Percentiles rank a stretch among this genome's conserved stretches.
These are phyloP conservation scores for Pisolithus tinctorius DNA, from an alignment of 768 basidiomycete species.

Conservation along the genomic window DNA sequence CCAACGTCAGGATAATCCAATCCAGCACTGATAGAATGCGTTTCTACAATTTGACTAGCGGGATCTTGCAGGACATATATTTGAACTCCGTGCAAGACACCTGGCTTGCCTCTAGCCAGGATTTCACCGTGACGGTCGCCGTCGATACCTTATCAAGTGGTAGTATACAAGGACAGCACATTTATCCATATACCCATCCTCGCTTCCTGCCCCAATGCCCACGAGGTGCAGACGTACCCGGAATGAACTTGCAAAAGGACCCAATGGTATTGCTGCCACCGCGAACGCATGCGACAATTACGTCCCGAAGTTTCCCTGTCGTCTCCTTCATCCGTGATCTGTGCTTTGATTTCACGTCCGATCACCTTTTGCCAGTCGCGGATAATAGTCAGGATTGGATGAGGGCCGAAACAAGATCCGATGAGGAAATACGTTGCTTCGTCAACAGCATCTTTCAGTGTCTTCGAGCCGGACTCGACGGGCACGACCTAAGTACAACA, in stretches of 20 bases:
- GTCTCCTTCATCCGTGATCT: too few species aligned
- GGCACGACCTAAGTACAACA: conserved; percentile 66
- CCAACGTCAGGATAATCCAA: too few species aligned
- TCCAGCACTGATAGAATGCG: too few species aligned
- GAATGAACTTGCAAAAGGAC: conserved; percentile 95
- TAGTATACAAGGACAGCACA: conserved; percentile 4
- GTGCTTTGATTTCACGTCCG: too few species aligned
- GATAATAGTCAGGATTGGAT: too few species aligned
- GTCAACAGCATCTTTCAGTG: conserved; percentile 97
- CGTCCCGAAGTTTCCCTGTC: conserved; percentile 58
- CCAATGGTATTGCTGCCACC: conserved; percentile 98
- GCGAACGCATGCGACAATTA: conserved; percentile 93
- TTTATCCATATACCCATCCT: conserved; percentile 47
- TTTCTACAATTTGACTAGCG: conserved; percentile 92
- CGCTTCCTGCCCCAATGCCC: conserved; percentile 96
- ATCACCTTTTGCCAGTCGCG: too few species aligned
- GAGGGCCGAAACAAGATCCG: too few species aligned
- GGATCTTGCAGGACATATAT: conserved; percentile 90
- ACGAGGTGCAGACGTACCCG: conserved; percentile 71
- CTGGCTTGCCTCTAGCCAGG: conserved; percentile 36
- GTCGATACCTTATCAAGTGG: conserved; percentile 47
- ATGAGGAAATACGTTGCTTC: conserved; percentile 96
- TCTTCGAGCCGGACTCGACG: conserved; percentile 88
- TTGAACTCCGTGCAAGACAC: conserved; percentile 92
- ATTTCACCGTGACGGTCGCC: conserved; percentile 84